A percentile compares a stretch with the other conserved stretches of the same genome.
Evolutionary conservation across 2,329 filamentous ascomycete genomes (phyloP).

Genomic region (Aspergillus phoenicis): DNA sequence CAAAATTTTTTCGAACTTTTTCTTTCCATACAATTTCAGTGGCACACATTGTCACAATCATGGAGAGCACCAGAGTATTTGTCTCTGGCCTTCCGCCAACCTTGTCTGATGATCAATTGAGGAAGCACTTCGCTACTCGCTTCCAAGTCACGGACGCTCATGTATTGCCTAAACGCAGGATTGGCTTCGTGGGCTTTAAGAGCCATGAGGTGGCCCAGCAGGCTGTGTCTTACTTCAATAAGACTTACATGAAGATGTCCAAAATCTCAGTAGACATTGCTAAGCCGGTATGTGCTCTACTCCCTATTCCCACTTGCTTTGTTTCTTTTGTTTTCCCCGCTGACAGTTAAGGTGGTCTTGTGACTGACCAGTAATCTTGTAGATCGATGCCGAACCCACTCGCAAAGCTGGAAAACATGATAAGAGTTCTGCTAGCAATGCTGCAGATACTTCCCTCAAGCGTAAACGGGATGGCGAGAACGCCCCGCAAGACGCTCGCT

Average conservation of each 20-base stretch:
- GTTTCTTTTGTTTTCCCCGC: conserved; percentile 25
- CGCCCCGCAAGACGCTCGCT: conserved; percentile 71
- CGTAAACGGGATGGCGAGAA: conserved; percentile 56
- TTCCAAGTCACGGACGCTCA: conserved; percentile 86
- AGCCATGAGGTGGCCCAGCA: conserved; percentile 75
- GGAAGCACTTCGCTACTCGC: conserved; percentile 81
- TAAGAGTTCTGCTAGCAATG: conserved; percentile 25
- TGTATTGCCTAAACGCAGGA: conserved; percentile 83
- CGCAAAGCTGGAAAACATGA: conserved; percentile 29
- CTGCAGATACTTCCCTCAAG: conserved; percentile 38
- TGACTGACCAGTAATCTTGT: conserved; percentile 43
- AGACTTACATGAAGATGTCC: conserved; percentile 92
- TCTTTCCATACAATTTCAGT: not conserved
- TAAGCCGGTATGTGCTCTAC: conserved; percentile 64
- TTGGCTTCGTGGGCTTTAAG: conserved; percentile 95
- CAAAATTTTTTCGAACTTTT: conserved; percentile 19
- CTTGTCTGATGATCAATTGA: conserved; percentile 81
- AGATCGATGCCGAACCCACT: conserved; percentile 44
- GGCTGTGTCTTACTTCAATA: conserved; percentile 94
- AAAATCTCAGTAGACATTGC: conserved; percentile 89
- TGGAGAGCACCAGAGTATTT: conserved; percentile 78
- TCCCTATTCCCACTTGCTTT: conserved; percentile 1
- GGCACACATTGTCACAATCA: conserved; percentile 34
- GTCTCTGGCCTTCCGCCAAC: conserved; percentile 77
- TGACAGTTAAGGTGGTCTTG: conserved; percentile 41